A percentile compares a stretch with the other conserved stretches of the same genome.
phyloP scores from a whole-genome alignment of 805 yeast genomes.

The Candida taoyuanica region DNA sequence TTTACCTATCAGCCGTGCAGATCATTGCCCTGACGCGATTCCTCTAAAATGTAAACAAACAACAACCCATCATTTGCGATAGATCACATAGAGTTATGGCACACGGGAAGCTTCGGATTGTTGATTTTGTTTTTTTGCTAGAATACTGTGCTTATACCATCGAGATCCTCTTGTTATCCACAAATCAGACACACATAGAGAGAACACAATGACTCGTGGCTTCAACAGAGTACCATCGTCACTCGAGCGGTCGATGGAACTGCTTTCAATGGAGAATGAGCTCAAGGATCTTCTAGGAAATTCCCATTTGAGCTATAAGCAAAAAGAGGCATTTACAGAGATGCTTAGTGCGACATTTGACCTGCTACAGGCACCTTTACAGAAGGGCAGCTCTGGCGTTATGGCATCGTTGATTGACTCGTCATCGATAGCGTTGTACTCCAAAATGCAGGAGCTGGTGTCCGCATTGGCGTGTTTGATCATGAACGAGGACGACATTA shows the following conservation, averaged over 20 bases:
- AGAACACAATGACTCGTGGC: not conserved
- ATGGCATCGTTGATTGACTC: constrained; percentile 26
- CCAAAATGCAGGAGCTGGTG: constrained; percentile 32
- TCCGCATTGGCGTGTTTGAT: constrained; percentile 30
- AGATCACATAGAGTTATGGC: too few species aligned
- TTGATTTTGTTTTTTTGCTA: too few species aligned
- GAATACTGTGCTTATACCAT: too few species aligned
- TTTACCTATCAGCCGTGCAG: too few species aligned
- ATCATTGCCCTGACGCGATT: too few species aligned
- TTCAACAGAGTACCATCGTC: constrained; percentile 15
- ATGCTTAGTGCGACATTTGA: constrained; percentile 25
- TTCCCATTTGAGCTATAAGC: constrained; percentile 13
- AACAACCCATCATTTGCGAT: too few species aligned
- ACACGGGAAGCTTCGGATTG: too few species aligned
- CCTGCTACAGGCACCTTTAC: constrained; percentile 25
- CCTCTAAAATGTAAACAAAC: too few species aligned
- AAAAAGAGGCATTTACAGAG: constrained; percentile 20
- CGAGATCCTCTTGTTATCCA: too few species aligned
- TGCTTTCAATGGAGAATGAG: constrained; percentile 30
- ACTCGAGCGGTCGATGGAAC: constrained; percentile 25
- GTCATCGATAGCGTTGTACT: constrained; percentile 25
- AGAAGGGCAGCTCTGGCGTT: not conserved
- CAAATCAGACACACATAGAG: too few species aligned
- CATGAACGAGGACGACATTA: constrained; percentile 24
- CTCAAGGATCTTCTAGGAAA: constrained; percentile 22